phyloP scores from a whole-genome alignment of 768 basidiomycete genomes.

The Termitomyces sp. region DNA sequence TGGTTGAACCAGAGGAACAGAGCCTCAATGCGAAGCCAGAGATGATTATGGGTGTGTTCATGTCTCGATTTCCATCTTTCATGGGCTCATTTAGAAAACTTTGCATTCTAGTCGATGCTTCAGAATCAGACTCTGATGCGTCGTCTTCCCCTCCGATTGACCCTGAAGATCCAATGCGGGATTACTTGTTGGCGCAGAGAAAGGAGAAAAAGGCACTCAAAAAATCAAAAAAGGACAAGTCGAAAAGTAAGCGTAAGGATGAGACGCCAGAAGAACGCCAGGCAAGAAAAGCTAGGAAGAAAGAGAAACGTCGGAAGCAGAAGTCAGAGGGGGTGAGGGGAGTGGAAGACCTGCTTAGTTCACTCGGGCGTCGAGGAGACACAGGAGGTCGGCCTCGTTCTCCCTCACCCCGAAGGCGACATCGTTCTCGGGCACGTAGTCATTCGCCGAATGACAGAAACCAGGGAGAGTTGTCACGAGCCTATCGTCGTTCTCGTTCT shows the following conservation, averaged over 20 bases:
- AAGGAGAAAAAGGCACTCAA: conserved; percentile 67
- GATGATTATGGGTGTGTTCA: conserved; percentile 52
- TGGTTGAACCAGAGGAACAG: conserved; percentile 79
- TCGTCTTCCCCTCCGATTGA: conserved; percentile 69
- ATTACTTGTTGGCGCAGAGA: conserved; percentile 76
- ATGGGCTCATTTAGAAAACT: not conserved
- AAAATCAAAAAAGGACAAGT: conserved; percentile 55
- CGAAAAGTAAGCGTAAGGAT: conserved; percentile 64
- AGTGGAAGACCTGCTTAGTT: conserved; percentile 61
- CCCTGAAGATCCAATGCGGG: conserved; percentile 97
- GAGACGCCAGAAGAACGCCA: conserved; percentile 78
- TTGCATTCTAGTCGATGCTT: conserved; percentile 38
- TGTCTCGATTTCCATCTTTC: not conserved
- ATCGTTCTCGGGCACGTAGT: conserved; percentile 12
- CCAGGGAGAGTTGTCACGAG: not conserved
- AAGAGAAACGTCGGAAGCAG: conserved; percentile 57
- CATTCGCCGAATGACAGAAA: conserved; percentile 12
- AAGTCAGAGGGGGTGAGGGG: conserved; percentile 62
- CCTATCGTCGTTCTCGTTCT: conserved; percentile 8
- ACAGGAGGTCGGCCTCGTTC: conserved; percentile 17
- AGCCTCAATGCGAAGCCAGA: conserved; percentile 84
- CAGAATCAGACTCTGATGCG: conserved; percentile 60
- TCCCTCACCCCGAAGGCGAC: conserved; percentile 9
- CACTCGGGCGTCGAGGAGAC: conserved; percentile 31
- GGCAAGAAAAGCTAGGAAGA: conserved; percentile 66